Percentiles rank a stretch among this genome's conserved stretches.
These are phyloP conservation scores for Fusarium pseudonygamai DNA, from an alignment of 2,329 filamentous ascomycete genomes.

Conservation along the genomic window DNA sequence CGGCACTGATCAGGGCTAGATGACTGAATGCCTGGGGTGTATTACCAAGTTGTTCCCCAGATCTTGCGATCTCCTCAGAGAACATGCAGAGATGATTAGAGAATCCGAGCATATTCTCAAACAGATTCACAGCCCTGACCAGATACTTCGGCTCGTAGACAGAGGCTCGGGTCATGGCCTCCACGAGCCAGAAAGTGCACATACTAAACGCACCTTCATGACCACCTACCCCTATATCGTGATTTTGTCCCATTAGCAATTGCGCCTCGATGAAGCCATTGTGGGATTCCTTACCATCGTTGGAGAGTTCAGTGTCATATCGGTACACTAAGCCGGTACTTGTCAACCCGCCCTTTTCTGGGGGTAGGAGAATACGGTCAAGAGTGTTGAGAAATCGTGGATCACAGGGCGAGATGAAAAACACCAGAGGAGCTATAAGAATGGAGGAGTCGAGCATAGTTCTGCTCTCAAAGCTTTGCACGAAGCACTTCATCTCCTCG, in stretches of 20 bases:
- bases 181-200: constrained; percentile 86
- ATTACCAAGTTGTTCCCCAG: constrained; percentile 81
- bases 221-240: constrained; percentile 70
- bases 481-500: constrained; percentile 72
- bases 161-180: constrained; percentile 76
- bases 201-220: constrained; percentile 81
- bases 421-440: constrained; percentile 79
- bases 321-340: constrained; percentile 80
- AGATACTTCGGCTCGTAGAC: constrained; percentile 73
- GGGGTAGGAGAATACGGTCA: constrained; percentile 74
- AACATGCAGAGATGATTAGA: constrained; percentile 83
- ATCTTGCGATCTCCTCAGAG: constrained; percentile 79
- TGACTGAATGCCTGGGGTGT: constrained; percentile 84
- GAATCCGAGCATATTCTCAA: constrained; percentile 81
- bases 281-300: constrained; percentile 67
- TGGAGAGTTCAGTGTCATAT: constrained; percentile 73
- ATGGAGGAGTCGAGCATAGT: constrained; percentile 78
- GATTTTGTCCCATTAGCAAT: constrained; percentile 4
- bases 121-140: constrained; percentile 70
- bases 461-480: constrained; percentile 79
- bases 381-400: constrained; percentile 78
- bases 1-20: constrained; percentile 77
- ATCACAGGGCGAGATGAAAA: constrained; percentile 82
- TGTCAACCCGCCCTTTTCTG: constrained; percentile 79
- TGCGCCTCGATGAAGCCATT: neutral